Evolutionary conservation across 768 basidiomycete species (phyloP).

Genomic region (Strobilomyces dryophilus): DNA sequence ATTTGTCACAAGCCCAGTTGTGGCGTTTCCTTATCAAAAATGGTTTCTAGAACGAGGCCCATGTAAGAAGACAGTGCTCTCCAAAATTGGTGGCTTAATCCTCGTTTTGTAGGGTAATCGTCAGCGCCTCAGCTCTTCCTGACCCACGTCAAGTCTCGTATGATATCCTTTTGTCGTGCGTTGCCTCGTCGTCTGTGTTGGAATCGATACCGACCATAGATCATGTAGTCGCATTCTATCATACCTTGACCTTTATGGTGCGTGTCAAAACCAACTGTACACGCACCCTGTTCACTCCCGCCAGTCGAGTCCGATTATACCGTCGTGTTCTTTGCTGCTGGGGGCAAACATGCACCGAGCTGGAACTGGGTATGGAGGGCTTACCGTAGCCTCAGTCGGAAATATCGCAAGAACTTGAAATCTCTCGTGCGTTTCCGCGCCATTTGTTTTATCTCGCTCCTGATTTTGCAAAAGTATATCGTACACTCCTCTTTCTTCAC

Average conservation of each 20-base stretch:
- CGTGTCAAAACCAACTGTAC: constrained; percentile 10
- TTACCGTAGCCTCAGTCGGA: constrained; percentile 73
- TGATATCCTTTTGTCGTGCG: constrained; percentile 71
- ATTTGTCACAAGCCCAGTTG: background rate
- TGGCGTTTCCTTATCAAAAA: constrained; percentile 15
- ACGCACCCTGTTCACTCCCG: background rate
- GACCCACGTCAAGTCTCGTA: constrained; percentile 75
- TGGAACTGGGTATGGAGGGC: constrained; percentile 95
- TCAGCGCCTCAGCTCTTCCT: constrained; percentile 79
- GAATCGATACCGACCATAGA: constrained; percentile 4
- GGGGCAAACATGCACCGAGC: constrained; percentile 64
- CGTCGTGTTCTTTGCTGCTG: constrained; percentile 83
- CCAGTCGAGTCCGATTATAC: constrained; percentile 87
- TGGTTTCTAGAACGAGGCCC: constrained; percentile 64
- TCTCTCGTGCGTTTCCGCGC: constrained; percentile 51
- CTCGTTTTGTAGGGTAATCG: constrained; percentile 61
- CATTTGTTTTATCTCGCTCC: background rate
- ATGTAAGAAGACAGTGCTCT: constrained; percentile 49
- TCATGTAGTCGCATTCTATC: constrained; percentile 62
- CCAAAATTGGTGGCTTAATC: constrained; percentile 2
- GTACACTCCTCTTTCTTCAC: constrained; percentile 87
- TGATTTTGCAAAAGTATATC: constrained; percentile 60
- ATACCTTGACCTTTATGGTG: constrained; percentile 80
- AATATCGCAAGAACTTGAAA: constrained; percentile 87
- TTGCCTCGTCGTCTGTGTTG: constrained; percentile 13